A percentile compares a stretch with the other conserved stretches of the same genome.
These are phyloP conservation scores for Thoreauomyces humboldtii DNA, from an alignment of 192 early-diverging fungal genomes.

Conservation along the genomic window DNA sequence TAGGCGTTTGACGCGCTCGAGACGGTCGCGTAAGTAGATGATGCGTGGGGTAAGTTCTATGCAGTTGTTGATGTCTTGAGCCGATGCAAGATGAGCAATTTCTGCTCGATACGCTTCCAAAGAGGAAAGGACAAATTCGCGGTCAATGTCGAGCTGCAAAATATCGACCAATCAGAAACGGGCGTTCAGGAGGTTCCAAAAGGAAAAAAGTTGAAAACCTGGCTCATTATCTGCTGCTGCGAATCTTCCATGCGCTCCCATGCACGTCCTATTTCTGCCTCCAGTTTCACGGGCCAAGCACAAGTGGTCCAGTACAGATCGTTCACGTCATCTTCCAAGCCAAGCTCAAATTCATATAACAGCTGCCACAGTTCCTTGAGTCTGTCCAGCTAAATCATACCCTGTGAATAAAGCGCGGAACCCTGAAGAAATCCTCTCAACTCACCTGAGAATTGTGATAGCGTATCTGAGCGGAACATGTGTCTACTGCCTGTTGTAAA, in stretches of 20 bases:
- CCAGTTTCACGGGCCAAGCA: conserved; percentile 33
- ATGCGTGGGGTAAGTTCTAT: conserved; percentile 17
- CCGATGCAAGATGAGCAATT: conserved; percentile 19
- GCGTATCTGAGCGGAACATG: conserved; percentile 24
- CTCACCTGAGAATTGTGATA: conserved; percentile 25
- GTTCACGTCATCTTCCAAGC: conserved; percentile 26
- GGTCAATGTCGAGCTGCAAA: conserved; percentile 25
- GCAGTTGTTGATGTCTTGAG: conserved; percentile 3
- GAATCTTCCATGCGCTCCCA: conserved; percentile 17
- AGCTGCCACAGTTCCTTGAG: conserved; percentile 37
- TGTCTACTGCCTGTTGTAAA: conserved; percentile 30
- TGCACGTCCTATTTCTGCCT: conserved; percentile 23
- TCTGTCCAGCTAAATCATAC: conserved; percentile 30
- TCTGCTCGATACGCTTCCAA: conserved; percentile 25
- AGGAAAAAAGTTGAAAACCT: too few species aligned
- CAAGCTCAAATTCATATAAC: conserved; percentile 34
- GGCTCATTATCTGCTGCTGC: conserved; percentile 14
- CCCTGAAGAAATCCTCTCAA: neutral
- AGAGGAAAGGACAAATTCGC: conserved; percentile 16
- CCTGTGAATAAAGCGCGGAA: conserved; percentile 1
- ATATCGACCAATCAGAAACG: neutral
- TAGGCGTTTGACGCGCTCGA: conserved; percentile 22
- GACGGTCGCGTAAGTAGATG: conserved; percentile 13
- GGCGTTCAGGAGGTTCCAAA: too few species aligned
- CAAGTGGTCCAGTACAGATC: conserved; percentile 40